Conservation (phyloP, 2,329 filamentous ascomycete species). For the Sporothrix globosa region DNA sequence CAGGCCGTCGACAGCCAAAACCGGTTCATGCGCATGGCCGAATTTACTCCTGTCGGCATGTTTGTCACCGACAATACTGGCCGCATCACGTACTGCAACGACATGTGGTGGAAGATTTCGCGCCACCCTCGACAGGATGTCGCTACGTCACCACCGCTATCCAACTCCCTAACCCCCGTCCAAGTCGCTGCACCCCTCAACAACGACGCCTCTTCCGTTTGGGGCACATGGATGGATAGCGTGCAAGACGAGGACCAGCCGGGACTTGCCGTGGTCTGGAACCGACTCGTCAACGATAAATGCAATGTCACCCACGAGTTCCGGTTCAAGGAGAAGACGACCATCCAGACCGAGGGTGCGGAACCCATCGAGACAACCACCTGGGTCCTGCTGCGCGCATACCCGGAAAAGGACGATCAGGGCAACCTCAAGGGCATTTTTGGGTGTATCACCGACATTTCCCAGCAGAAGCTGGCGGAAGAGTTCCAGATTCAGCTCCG, state of each 20-base stretch:
- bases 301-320: slow-evolving; percentile 72
- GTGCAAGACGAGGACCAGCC: slow-evolving; percentile 68
- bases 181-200: neutral
- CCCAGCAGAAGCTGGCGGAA: slow-evolving; percentile 82
- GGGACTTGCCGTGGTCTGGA: slow-evolving; percentile 64
- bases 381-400: slow-evolving; percentile 77
- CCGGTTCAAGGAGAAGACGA: slow-evolving; percentile 72
- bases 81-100: slow-evolving; percentile 77
- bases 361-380: slow-evolving; percentile 47
- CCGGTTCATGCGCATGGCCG: slow-evolving; percentile 81
- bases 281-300: slow-evolving; percentile 62
- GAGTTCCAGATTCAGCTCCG: slow-evolving; percentile 75
- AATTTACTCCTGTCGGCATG: slow-evolving; percentile 81
- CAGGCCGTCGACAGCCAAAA: slow-evolving; percentile 71
- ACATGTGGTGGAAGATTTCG: slow-evolving; percentile 75
- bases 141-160: neutral
- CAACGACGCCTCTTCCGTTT: neutral
- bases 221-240: slow-evolving; percentile 68
- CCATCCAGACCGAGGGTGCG: slow-evolving; percentile 64
- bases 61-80: slow-evolving; percentile 78
- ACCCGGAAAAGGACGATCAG: slow-evolving; percentile 68
- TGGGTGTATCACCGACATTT: slow-evolving; percentile 82
- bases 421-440: slow-evolving; percentile 74
- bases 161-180: neutral
- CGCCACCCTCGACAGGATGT: slow-evolving; percentile 56